These are phyloP conservation scores for Apiospora sp. DNA, from an alignment of 2,329 filamentous ascomycete species.

Conservation along the genomic window DNA sequence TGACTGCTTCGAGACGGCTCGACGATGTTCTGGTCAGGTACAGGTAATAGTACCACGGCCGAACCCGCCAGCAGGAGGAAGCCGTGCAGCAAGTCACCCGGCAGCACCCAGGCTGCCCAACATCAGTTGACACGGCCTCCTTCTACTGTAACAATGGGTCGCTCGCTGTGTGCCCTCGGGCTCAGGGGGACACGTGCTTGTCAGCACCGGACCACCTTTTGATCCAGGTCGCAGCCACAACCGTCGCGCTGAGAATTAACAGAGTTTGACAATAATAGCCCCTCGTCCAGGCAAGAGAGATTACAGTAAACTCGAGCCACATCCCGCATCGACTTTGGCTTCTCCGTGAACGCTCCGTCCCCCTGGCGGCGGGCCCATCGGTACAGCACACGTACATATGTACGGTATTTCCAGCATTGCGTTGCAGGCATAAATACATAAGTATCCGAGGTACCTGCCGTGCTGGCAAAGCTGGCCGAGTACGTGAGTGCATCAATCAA, in stretches of 20 bases:
- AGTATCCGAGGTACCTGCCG: not conserved
- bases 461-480: too few species aligned
- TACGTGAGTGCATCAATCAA: too few species aligned
- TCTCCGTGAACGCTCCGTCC: conserved; percentile 8
- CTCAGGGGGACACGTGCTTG: not conserved
- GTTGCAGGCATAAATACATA: not conserved
- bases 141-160: conserved; percentile 14
- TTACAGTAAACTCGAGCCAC: conserved; percentile 2
- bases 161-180: not conserved
- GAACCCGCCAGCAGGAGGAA: not conserved
- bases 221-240: not conserved
- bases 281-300: not conserved
- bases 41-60: not conserved
- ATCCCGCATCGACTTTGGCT: not conserved
- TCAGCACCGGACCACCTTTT: not conserved
- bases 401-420: not conserved
- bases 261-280: not conserved
- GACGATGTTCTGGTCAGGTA: not conserved
- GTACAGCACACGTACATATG: not conserved
- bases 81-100: not conserved
- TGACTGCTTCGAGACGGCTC: not conserved
- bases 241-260: not conserved
- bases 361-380: not conserved
- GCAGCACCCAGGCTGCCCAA: not conserved
- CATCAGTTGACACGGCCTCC: conserved; percentile 1